These are phyloP conservation scores for Hemisphaericaspora nanyangensis DNA, from an alignment of 805 yeast genomes.

Conservation along the genomic window DNA sequence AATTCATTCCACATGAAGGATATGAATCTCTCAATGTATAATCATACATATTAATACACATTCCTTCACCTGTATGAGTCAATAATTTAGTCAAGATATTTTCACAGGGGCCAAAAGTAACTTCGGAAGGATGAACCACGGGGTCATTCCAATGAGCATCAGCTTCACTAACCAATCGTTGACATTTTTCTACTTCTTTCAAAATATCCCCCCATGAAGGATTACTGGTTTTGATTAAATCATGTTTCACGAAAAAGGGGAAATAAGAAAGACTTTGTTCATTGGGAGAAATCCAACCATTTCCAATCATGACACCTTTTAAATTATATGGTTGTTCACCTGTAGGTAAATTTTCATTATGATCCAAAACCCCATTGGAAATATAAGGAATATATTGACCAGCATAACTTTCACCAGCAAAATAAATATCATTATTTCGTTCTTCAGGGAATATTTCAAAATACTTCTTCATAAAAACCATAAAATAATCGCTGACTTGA, in stretches of 20 bases:
- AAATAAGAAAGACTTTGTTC: slow-evolving; percentile 77
- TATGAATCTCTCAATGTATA: slow-evolving; percentile 62
- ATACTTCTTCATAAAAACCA: slow-evolving; percentile 63
- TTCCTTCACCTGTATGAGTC: slow-evolving; percentile 29
- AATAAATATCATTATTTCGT: slow-evolving; percentile 53
- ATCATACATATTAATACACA: slow-evolving; percentile 84
- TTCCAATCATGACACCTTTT: slow-evolving; percentile 75
- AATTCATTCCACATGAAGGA: slow-evolving; percentile 87
- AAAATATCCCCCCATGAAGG: slow-evolving; percentile 40
- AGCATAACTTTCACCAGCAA: slow-evolving; percentile 96
- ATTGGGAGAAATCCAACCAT: slow-evolving; percentile 92
- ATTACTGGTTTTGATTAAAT: slow-evolving; percentile 44
- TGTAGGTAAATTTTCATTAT: slow-evolving; percentile 27
- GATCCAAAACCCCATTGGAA: slow-evolving; percentile 55
- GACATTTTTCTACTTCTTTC: slow-evolving; percentile 56
- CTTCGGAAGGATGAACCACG: slow-evolving; percentile 17
- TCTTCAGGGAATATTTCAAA: slow-evolving; percentile 74
- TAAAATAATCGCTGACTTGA: slow-evolving; percentile 59
- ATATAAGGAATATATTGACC: slow-evolving; percentile 95
- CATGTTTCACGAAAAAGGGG: slow-evolving; percentile 62
- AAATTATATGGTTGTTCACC: slow-evolving; percentile 35
- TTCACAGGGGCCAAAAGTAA: slow-evolving; percentile 43
- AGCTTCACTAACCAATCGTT: slow-evolving; percentile 41
- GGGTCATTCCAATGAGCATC: slow-evolving; percentile 15
- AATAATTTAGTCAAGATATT: slow-evolving; percentile 39